Percentiles rank a stretch among this genome's conserved stretches.
These are phyloP conservation scores for Akanthomyces lecanii DNA, from an alignment of 2,329 filamentous ascomycete genomes.

Conservation along the genomic window DNA sequence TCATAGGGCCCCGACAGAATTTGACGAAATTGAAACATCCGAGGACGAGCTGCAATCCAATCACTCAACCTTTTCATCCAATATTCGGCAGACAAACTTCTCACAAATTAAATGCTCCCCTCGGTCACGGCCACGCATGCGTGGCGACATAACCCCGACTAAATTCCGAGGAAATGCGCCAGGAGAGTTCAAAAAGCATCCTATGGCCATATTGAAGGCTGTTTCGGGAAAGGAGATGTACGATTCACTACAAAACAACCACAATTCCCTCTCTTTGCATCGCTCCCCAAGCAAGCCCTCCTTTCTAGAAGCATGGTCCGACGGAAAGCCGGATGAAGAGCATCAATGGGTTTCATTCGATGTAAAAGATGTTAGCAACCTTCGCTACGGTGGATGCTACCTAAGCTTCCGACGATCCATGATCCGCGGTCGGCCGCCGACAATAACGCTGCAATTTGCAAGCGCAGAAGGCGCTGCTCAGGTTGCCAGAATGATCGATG, in stretches of 20 bases:
- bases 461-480: neutral
- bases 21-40: conserved; percentile 10
- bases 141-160: conserved; percentile 5
- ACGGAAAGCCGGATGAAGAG: neutral
- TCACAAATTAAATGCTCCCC: conserved; percentile 6
- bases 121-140: neutral
- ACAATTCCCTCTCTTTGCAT: neutral
- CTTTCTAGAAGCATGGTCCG: neutral
- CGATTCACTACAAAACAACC: neutral
- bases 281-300: neutral
- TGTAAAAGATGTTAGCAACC: neutral
- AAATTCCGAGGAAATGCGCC: neutral
- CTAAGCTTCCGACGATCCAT: conserved; percentile 5
- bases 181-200: neutral
- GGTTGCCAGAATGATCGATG: neutral
- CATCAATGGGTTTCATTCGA: conserved; percentile 9
- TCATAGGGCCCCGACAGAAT: neutral
- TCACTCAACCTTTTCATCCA: neutral
- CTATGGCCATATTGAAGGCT: conserved; percentile 5
- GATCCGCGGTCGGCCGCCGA: neutral
- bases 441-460: conserved; percentile 4
- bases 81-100: conserved; percentile 5
- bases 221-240: conserved; percentile 6
- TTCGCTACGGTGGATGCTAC: conserved; percentile 5
- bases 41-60: conserved; percentile 18